Evolutionary conservation across 176 grass and related monocot genomes (phyloP).

Genomic region (Bolboschoenus planiculmis): DNA sequence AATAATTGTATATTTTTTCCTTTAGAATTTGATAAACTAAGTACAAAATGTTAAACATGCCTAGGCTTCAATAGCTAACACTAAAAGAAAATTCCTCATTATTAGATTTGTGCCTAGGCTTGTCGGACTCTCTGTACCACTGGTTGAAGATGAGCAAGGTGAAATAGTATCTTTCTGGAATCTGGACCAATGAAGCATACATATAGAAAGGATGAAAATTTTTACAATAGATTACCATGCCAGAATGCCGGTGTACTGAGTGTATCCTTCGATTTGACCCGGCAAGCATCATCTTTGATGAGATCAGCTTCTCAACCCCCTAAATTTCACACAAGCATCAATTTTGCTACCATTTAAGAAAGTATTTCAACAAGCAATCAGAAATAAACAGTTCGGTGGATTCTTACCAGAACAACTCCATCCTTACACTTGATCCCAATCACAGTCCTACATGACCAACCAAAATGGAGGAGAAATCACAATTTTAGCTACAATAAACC

Average conservation of each 20-base stretch:
- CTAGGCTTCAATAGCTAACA: too few species aligned
- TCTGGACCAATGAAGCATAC: neutral
- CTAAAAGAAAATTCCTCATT: too few species aligned
- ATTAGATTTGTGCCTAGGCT: too few species aligned
- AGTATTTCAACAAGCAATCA: neutral
- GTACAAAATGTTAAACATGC: too few species aligned
- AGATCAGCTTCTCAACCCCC: conserved; percentile 75
- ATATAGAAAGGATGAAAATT: neutral
- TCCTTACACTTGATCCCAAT: conserved; percentile 95
- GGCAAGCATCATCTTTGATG: conserved; percentile 74
- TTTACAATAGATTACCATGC: conserved; percentile 43
- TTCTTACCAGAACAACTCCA: conserved; percentile 65
- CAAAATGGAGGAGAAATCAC: neutral
- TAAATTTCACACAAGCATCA: conserved; percentile 25
- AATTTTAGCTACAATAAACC: conserved; percentile 1
- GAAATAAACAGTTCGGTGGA: neutral
- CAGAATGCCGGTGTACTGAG: conserved; percentile 59
- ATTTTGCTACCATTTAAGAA: neutral
- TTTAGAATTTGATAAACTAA: too few species aligned
- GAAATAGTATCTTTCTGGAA: neutral
- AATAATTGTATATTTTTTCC: too few species aligned
- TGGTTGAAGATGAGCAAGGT: neutral
- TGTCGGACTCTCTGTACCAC: too few species aligned
- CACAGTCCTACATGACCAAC: conserved; percentile 43
- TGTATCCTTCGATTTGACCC: conserved; percentile 88